phyloP scores from a whole-genome alignment of 2,329 filamentous ascomycete species.

The Xylariaceae sp. region DNA sequence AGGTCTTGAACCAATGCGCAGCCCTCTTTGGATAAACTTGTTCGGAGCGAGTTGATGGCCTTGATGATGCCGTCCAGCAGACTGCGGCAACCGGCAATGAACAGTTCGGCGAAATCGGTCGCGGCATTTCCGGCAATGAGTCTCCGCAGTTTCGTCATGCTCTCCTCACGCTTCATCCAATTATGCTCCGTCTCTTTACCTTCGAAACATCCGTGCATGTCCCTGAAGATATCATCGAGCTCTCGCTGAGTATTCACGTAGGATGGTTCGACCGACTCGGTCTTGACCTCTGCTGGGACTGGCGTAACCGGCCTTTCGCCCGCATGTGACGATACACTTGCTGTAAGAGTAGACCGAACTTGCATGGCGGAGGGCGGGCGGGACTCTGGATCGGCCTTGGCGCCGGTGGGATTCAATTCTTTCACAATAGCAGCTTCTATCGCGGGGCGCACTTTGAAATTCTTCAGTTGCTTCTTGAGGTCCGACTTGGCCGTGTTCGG shows the following conservation, averaged over 20 bases:
- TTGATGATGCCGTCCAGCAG: conserved; percentile 87
- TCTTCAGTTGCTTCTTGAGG: conserved; percentile 77
- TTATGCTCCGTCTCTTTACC: conserved; percentile 87
- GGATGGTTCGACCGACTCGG: conserved; percentile 69
- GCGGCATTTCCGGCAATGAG: conserved; percentile 80
- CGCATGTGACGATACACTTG: conserved; percentile 46
- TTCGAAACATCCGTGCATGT: conserved; percentile 78
- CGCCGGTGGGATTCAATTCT: conserved; percentile 55
- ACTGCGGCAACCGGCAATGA: conserved; percentile 63
- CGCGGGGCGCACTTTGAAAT: conserved; percentile 77
- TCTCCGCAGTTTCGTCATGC: conserved; percentile 67
- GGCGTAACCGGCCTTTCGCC: conserved; percentile 56
- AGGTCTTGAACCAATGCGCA: conserved; percentile 82
- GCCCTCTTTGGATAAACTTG: conserved; percentile 82
- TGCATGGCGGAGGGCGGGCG: conserved; percentile 39
- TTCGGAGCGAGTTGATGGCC: conserved; percentile 73
- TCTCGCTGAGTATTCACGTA: conserved; percentile 82
- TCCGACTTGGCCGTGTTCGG: conserved; percentile 82
- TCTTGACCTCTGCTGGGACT: conserved; percentile 59
- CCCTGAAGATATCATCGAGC: conserved; percentile 78
- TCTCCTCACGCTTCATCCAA: conserved; percentile 82
- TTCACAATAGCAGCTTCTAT: conserved; percentile 78
- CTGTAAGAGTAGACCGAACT: conserved; percentile 38
- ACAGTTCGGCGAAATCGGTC: conserved; percentile 66
- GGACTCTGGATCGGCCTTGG: conserved; percentile 35